Conservation (phyloP, 768 basidiomycete species). For the Naematelia encephala region DNA sequence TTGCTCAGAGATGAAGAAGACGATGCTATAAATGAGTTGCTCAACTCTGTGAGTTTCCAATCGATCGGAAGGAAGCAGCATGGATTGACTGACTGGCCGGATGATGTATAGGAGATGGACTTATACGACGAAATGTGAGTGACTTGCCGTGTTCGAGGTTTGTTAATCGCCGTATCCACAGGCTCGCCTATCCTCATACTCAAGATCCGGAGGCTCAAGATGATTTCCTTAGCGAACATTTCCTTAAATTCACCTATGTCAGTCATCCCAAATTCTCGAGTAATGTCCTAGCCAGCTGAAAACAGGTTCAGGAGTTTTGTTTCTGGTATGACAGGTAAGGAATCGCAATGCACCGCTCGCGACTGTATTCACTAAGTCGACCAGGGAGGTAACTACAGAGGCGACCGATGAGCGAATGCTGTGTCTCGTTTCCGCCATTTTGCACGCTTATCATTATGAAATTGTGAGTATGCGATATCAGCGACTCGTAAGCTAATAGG, state of each 20-base stretch:
- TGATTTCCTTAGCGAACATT: neutral
- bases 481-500: neutral
- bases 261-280: neutral
- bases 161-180: neutral
- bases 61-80: neutral
- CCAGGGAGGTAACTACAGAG: slow-evolving; percentile 2
- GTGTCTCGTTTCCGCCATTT: neutral
- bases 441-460: slow-evolving; percentile 12
- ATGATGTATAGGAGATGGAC: slow-evolving; percentile 5
- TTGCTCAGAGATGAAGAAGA: neutral
- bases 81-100: neutral
- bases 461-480: slow-evolving; percentile 4
- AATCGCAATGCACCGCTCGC: too few relatives aligned
- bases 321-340: slow-evolving; percentile 17
- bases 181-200: neutral
- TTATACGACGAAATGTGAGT: neutral
- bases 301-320: slow-evolving; percentile 9
- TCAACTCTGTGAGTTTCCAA: neutral
- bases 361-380: neutral
- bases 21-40: neutral
- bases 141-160: too few relatives aligned
- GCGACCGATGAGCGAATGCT: slow-evolving; percentile 6
- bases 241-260: slow-evolving; percentile 2
- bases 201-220: neutral
- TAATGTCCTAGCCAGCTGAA: too few relatives aligned